Conservation (phyloP, 768 basidiomycete genomes). For the Suillus paluster region DNA sequence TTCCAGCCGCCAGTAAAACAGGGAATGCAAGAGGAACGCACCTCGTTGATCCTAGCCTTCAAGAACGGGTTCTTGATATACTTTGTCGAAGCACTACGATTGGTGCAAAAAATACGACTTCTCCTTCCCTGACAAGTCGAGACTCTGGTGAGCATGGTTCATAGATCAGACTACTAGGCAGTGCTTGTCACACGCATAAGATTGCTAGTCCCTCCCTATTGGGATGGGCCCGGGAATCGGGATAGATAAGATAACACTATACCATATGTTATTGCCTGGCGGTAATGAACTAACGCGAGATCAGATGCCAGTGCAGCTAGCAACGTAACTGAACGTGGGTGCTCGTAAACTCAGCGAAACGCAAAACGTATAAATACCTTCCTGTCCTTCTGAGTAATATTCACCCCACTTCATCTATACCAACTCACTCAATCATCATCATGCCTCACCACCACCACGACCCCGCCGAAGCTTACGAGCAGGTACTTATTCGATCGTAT, state of each 20-base stretch:
- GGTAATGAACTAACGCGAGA: not conserved
- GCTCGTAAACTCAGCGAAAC: not conserved
- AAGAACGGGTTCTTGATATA: conserved; percentile 99
- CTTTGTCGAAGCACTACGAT: conserved; percentile 93
- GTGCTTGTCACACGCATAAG: too few species aligned
- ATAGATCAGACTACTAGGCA: too few species aligned
- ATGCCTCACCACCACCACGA: conserved; percentile 11
- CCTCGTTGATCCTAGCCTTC: conserved; percentile 95
- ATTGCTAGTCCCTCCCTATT: not conserved
- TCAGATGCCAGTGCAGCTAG: conserved; percentile 17
- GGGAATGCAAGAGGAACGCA: conserved; percentile 38
- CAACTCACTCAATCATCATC: conserved; percentile 17
- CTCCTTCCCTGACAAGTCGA: conserved; percentile 87
- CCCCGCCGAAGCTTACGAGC: conserved; percentile 17
- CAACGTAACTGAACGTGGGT: not conserved
- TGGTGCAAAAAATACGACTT: conserved; percentile 83
- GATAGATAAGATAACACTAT: conserved; percentile 1
- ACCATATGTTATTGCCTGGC: not conserved
- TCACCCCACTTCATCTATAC: conserved; percentile 6
- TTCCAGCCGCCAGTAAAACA: too few species aligned
- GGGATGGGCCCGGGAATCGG: too few species aligned
- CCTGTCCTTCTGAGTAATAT: not conserved
- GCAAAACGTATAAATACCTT: conserved; percentile 7
- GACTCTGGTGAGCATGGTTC: too few species aligned
- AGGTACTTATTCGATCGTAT: conserved; percentile 22